Conservation (phyloP, 2,329 filamentous ascomycete species). For the Teratosphaeria viscida region DNA sequence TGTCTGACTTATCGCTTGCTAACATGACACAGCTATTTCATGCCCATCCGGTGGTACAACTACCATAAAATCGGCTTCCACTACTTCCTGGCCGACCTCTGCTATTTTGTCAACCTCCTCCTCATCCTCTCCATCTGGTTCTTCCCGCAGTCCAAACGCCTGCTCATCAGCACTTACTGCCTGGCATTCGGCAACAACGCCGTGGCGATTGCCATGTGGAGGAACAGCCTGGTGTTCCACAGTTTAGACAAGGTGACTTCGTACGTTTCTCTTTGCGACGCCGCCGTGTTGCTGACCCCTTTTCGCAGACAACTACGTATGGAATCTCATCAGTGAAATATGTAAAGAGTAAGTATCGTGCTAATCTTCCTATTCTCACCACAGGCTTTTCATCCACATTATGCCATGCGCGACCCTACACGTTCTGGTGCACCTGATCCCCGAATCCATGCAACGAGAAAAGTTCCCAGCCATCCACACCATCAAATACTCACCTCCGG, state of each 20-base stretch:
- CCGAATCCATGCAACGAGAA: slow-evolving; percentile 51
- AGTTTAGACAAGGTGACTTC: slow-evolving; percentile 96
- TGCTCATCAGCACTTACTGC: slow-evolving; percentile 88
- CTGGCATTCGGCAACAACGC: slow-evolving; percentile 94
- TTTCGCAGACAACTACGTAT: slow-evolving; percentile 14
- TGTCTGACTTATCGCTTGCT: slow-evolving; percentile 1
- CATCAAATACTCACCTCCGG: slow-evolving; percentile 59
- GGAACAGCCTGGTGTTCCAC: slow-evolving; percentile 96
- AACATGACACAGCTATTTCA: slow-evolving; percentile 59
- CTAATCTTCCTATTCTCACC: background rate
- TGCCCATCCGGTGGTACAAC: slow-evolving; percentile 87
- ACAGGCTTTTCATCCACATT: slow-evolving; percentile 91
- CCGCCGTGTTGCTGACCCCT: background rate
- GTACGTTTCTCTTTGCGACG: slow-evolving; percentile 22
- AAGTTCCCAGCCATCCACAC: slow-evolving; percentile 78
- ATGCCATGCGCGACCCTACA: slow-evolving; percentile 95
- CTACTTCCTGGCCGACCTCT: slow-evolving; percentile 94
- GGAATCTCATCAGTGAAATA: background rate
- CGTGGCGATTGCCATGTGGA: slow-evolving; percentile 97
- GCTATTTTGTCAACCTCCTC: slow-evolving; percentile 94
- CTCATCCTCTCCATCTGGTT: slow-evolving; percentile 75
- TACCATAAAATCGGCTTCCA: slow-evolving; percentile 89
- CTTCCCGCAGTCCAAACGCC: slow-evolving; percentile 78
- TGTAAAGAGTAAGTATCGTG: background rate
- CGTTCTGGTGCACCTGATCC: slow-evolving; percentile 75